phyloP scores from a whole-genome alignment of 1,284 basidiomycete species.

The Ceratobasidium sp. region DNA sequence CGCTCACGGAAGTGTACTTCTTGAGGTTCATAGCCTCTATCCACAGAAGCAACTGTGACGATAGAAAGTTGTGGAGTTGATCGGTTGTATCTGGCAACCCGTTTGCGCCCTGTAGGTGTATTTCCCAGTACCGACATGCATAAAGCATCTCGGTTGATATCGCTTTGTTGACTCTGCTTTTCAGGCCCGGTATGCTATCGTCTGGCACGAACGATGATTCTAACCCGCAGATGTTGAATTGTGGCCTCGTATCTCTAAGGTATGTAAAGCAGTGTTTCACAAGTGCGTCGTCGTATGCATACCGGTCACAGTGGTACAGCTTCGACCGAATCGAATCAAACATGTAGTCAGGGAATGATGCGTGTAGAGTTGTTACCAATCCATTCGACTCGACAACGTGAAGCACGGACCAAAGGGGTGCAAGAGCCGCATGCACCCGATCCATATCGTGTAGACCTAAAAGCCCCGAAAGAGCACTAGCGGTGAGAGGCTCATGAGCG shows the following conservation, averaged over 20 bases:
- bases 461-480: neutral
- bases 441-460: neutral
- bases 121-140: slow-evolving; percentile 6
- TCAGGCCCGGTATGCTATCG: neutral
- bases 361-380: slow-evolving; percentile 17
- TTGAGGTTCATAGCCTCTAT: neutral
- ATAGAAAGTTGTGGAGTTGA: neutral
- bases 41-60: neutral
- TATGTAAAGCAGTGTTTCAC: neutral
- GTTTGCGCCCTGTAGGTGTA: neutral
- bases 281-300: neutral
- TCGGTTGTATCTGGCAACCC: neutral
- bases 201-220: slow-evolving; percentile 3
- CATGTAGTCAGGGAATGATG: slow-evolving; percentile 27
- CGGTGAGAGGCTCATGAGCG: neutral
- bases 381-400: neutral
- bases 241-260: neutral
- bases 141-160: neutral
- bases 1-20: neutral
- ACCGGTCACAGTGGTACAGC: neutral
- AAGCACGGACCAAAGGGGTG: neutral
- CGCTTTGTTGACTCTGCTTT: neutral
- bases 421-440: neutral
- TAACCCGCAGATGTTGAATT: slow-evolving; percentile 15
- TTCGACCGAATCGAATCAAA: slow-evolving; percentile 5